phyloP scores from a whole-genome alignment of 164 flowering plant species.

The Brasenia schreberi region DNA sequence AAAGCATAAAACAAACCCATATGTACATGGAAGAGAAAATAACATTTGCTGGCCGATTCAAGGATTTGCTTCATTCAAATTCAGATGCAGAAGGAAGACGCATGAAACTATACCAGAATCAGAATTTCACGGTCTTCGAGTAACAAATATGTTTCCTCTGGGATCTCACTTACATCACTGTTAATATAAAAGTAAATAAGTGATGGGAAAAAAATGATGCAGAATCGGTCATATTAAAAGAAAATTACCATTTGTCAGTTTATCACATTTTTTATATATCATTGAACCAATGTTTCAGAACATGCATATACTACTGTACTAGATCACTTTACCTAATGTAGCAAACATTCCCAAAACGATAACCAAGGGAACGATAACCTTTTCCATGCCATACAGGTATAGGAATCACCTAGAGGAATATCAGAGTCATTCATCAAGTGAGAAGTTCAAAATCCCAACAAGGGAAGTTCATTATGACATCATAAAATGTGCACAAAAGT shows the following conservation, averaged over 20 bases:
- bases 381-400: conserved; percentile 96
- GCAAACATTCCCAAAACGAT: conserved; percentile 83
- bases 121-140: conserved; percentile 67
- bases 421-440: not conserved
- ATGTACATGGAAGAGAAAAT: not conserved
- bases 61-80: not conserved
- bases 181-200: conserved; percentile 2
- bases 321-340: conserved; percentile 61
- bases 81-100: not conserved
- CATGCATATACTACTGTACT: not conserved
- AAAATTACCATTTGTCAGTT: too few species aligned
- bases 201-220: not conserved
- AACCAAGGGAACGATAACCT: conserved; percentile 86
- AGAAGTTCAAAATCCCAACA: not conserved
- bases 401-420: conserved; percentile 56
- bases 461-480: too few species aligned
- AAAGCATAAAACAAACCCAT: not conserved
- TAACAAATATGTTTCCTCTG: conserved; percentile 82
- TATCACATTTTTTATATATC: not conserved
- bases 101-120: conserved; percentile 36
- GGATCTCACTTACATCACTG: conserved; percentile 95
- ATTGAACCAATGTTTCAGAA: too few species aligned
- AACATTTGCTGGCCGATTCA: not conserved
- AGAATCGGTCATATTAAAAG: too few species aligned
- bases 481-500: too few species aligned